phyloP scores from a whole-genome alignment of 768 basidiomycete genomes.

The Tricholoma sp. region DNA sequence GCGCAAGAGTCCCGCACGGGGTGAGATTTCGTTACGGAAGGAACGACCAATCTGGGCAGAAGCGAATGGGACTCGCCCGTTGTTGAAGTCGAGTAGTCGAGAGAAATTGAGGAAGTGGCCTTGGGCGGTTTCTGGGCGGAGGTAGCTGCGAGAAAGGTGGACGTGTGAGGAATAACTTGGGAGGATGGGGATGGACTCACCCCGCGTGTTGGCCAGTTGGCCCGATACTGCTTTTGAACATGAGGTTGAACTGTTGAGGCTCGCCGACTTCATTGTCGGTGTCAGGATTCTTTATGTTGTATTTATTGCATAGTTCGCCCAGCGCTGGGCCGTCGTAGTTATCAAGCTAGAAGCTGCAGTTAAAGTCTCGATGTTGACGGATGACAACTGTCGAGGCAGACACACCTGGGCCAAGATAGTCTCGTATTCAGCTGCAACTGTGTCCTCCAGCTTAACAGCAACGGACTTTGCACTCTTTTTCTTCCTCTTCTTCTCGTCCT shows the following conservation, averaged over 20 bases:
- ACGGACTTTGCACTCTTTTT: conserved; percentile 67
- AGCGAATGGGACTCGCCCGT: conserved; percentile 92
- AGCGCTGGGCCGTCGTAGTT: conserved; percentile 89
- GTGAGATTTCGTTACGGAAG: conserved; percentile 98
- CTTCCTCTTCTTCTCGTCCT: conserved; percentile 70
- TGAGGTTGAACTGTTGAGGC: conserved; percentile 95
- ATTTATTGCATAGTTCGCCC: conserved; percentile 76
- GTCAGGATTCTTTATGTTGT: conserved; percentile 84
- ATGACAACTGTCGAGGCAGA: conserved; percentile 4
- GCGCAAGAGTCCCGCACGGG: conserved; percentile 91
- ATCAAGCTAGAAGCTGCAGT: conserved; percentile 59
- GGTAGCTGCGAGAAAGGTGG: conserved; percentile 48
- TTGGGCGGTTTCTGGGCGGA: conserved; percentile 97
- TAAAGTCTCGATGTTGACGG: neutral
- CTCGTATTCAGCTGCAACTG: conserved; percentile 73
- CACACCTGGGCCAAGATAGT: conserved; percentile 81
- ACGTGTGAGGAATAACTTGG: neutral
- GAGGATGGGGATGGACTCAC: conserved; percentile 33
- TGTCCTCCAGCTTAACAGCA: conserved; percentile 71
- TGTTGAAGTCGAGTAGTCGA: conserved; percentile 96
- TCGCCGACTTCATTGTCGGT: conserved; percentile 91
- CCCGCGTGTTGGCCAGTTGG: conserved; percentile 97
- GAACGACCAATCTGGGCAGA: conserved; percentile 95
- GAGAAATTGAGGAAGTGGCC: conserved; percentile 99
- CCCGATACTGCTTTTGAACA: conserved; percentile 97